Evolutionary conservation across 148 eudicot species (phyloP).

Genomic region (Vaccinium darrowii): DNA sequence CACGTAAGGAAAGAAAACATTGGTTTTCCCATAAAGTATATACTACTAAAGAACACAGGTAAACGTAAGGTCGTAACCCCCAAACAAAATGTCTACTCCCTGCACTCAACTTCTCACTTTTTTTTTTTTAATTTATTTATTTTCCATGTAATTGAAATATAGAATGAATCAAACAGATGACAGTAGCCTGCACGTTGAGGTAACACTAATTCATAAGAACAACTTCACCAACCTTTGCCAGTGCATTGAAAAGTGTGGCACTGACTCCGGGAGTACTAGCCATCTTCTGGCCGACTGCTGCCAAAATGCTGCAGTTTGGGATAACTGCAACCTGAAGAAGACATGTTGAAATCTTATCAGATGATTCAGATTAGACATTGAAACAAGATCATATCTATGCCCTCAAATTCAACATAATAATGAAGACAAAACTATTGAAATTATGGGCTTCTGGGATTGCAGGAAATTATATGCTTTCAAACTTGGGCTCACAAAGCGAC

Average conservation of each 20-base stretch:
- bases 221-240: slow-evolving; percentile 73
- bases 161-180: background rate
- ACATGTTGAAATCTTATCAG: slow-evolving; percentile 1
- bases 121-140: background rate
- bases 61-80: slow-evolving; percentile 5
- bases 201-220: background rate
- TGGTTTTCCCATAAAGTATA: slow-evolving; percentile 3
- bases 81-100: background rate
- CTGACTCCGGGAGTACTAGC: slow-evolving; percentile 99
- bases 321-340: slow-evolving; percentile 65
- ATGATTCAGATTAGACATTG: slow-evolving; percentile 5
- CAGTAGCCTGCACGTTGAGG: background rate
- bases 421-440: background rate
- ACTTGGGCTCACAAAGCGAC: background rate
- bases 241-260: slow-evolving; percentile 89
- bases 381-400: background rate
- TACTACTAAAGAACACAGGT: background rate
- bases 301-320: slow-evolving; percentile 93
- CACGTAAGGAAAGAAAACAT: background rate
- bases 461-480: background rate
- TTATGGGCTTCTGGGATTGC: background rate
- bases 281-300: slow-evolving; percentile 98
- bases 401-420: background rate
- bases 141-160: background rate
- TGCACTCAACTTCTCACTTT: background rate